Percentiles rank a stretch among this genome's conserved stretches.
Evolutionary conservation across 1,139 yeast species (phyloP).

Genomic region (Sugiyamaella novakii): DNA sequence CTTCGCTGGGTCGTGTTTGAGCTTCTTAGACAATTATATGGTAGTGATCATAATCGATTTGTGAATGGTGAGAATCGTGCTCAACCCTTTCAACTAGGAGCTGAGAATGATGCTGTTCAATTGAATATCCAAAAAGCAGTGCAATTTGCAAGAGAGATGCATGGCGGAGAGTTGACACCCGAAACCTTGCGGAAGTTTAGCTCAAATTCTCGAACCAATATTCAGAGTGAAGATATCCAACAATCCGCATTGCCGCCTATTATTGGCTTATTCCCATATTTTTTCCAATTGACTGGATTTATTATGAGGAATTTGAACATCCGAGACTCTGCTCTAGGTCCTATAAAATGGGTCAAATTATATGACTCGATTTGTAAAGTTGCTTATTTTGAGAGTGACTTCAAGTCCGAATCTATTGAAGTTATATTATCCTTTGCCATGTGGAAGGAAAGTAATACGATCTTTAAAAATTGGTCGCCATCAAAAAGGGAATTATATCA

Average conservation of each 20-base stretch:
- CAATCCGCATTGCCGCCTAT: not conserved
- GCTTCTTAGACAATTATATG: not conserved
- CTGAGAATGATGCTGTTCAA: not conserved
- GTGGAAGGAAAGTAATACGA: not conserved
- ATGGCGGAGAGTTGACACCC: not conserved
- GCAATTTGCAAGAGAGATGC: not conserved
- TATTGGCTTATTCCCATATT: slow-evolving; percentile 1
- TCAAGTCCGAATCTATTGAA: not conserved
- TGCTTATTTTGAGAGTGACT: slow-evolving; percentile 3
- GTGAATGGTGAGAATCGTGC: not conserved
- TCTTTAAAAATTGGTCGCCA: not conserved
- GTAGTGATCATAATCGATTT: not conserved
- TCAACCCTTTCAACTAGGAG: not conserved
- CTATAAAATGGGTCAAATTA: not conserved
- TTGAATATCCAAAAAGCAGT: not conserved
- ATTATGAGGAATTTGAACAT: not conserved
- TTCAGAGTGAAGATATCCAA: not conserved
- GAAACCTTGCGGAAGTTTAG: not conserved
- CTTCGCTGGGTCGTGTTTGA: not conserved
- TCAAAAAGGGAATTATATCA: not conserved
- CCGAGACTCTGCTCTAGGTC: not conserved
- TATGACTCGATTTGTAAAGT: not conserved
- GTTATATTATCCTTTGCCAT: not conserved
- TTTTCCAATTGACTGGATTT: slow-evolving; percentile 1
- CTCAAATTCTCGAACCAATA: not conserved